These are phyloP conservation scores for Inga leiocalycina DNA, from an alignment of 306 rosid genomes.

Conservation along the genomic window DNA sequence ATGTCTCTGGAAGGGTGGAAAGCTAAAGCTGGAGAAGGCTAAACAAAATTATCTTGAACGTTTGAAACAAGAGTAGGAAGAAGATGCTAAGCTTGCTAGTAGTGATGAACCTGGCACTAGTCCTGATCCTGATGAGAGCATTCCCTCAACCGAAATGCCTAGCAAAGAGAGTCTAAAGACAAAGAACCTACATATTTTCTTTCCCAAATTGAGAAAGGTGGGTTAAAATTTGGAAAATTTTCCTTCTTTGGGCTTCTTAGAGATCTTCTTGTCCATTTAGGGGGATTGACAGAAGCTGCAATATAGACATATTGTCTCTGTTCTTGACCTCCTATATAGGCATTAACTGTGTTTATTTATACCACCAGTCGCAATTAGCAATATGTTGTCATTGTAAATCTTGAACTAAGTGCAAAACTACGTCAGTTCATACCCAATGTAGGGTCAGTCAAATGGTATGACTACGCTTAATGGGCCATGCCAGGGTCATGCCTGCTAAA, in stretches of 20 bases:
- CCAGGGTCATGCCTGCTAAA: neutral
- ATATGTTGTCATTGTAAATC: neutral
- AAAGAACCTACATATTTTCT: constrained; percentile 56
- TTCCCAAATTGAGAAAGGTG: constrained; percentile 78
- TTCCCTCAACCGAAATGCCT: constrained; percentile 31
- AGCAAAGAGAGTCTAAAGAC: constrained; percentile 27
- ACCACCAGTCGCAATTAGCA: neutral
- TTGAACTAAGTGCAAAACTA: neutral
- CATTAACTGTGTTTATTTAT: neutral
- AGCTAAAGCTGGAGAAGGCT: constrained; percentile 80
- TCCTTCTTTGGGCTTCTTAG: neutral
- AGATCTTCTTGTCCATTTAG: neutral
- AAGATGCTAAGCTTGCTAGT: constrained; percentile 43
- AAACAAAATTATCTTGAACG: constrained; percentile 70
- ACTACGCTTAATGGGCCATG: neutral
- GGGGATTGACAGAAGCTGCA: neutral
- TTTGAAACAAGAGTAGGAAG: constrained; percentile 69
- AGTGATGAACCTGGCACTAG: neutral
- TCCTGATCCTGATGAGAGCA: constrained; percentile 20
- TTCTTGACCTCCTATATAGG: neutral
- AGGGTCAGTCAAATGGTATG: neutral
- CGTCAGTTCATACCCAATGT: neutral
- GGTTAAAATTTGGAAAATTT: neutral
- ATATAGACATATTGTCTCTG: neutral
- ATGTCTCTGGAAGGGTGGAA: constrained; percentile 93